These are phyloP conservation scores for Allium sativum DNA, from an alignment of 106 monocot genomes.

Conservation along the genomic window DNA sequence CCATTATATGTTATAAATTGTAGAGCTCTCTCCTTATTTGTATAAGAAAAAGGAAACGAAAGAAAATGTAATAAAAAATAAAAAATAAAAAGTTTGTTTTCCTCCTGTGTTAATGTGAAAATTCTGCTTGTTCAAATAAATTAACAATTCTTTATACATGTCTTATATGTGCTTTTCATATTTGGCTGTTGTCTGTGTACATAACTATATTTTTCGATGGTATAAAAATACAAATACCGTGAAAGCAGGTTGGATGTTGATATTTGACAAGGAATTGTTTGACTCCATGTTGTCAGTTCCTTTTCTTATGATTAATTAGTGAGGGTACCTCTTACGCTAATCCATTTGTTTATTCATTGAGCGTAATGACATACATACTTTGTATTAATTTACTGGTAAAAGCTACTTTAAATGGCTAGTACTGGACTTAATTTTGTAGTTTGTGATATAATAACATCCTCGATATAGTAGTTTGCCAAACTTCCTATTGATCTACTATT, in stretches of 20 bases:
- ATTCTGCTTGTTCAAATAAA: too few species aligned
- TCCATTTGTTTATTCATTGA: neutral
- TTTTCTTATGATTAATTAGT: neutral
- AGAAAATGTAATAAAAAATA: too few species aligned
- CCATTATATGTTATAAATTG: too few species aligned
- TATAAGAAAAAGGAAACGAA: too few species aligned
- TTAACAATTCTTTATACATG: too few species aligned
- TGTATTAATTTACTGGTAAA: neutral
- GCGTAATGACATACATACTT: neutral
- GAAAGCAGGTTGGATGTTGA: conserved; percentile 8
- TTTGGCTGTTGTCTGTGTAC: neutral
- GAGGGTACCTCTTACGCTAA: conserved; percentile 2
- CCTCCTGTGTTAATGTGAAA: too few species aligned
- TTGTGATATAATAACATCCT: neutral
- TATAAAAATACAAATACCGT: neutral
- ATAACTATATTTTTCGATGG: neutral
- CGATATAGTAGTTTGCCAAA: neutral
- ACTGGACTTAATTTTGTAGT: neutral
- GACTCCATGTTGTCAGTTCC: neutral
- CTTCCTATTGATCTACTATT: neutral
- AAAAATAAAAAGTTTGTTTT: too few species aligned
- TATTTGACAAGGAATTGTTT: conserved; percentile 1
- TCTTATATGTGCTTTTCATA: neutral
- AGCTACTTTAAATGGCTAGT: neutral
- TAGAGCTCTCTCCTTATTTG: too few species aligned